Evolutionary conservation across 176 grass and related monocot species (phyloP), one percentile per base, ranked within the genome.

Genomic region (Alloteropsis semialata): DNA sequence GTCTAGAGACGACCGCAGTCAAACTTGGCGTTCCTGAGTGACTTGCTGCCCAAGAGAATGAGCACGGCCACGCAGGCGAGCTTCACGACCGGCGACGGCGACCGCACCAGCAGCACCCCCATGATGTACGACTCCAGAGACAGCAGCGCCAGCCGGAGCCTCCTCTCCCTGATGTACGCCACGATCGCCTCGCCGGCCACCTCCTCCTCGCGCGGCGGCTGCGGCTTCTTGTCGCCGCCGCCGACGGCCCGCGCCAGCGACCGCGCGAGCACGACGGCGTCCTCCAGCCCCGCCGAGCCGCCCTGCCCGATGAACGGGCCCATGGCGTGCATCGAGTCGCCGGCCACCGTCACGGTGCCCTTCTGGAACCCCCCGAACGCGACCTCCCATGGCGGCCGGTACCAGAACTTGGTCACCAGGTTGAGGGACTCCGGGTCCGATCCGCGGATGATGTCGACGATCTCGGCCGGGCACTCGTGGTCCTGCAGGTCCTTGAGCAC

Each of bases 261-360:
- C 72, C 93, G 79, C 10, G 88, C 79, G 39, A 90, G 69, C 30
- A 96, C 93, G 18, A 96, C 8, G 0, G 82, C 82, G 39, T 92
- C 88, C 63, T 96, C 93, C 1, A 92, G 34, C 1, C 7, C 19
- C 12, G 85, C 41, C 0, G 74, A 84, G 13, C 90, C 93, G 2
- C 93, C 93, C 82, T 92, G 90, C 57, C 90, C 82, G 5, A 90
- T 65, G 85, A 89, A 92, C 21, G 90, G 83, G 0, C 85, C 88
- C 82, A 89, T 96, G 37, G 65, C 82, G 43, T 95, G 93, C 90
- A 92, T 88, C 1, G 93, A 75, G 57, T 92, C 90, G 25, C 69
- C 69, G 69, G 69, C 69, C 1, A 72, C 69, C 2, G 82, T 79
- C 79, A 87, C 87, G 10, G 77, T 69, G 78, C 90, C 87, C 60